Evolutionary conservation across 495 filamentous ascomycete species (phyloP), one percentile per base, ranked within the genome.

Genomic region (Corynascus novoguineensis): DNA sequence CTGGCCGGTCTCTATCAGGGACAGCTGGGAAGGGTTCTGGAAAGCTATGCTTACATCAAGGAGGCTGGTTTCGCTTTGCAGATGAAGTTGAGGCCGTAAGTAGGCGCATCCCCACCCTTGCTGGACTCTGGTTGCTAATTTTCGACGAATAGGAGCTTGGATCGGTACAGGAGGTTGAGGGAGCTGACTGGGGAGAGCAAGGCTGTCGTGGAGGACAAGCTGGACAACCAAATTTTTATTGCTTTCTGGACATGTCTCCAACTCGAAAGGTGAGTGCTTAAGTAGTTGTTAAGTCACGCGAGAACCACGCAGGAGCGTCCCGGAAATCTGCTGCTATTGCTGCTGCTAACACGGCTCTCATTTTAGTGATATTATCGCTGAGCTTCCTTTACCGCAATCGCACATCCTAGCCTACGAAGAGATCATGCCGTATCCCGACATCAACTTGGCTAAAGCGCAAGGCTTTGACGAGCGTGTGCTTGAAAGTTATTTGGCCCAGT

Each of bases 241-340:
- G 89, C 90, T 7, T 96, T 89, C 62, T 98, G 92, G 92, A 93
- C 92, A 9, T 95, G 89, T 66, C 73, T 96, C 61, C 93, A 97
- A 61, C 78, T 97, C 21, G 93, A 98, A 73, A 96, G 88, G 88
- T 92, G 70, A 57, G 71, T n/a, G n/a, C 19, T 28, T 11, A 17
- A 25, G 17, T 21, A 34, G n/a, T 7, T 17, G 2, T 2, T 1
- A 21, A 49, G 48, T 25, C 28, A 5, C 49, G 61, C 49, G 57
- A 46, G 42, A 59, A 49, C 12, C 11, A 41, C 55, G 25, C 5
- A 19, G 8, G 24, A 41, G 5, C 3, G 3, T 34, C n/a, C n/a
- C n/a, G n/a, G n/a, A n/a, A n/a, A n/a, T n/a, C n/a, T n/a, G n/a
- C n/a, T n/a, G n/a, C n/a, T n/a, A n/a, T n/a, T n/a, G n/a, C n/a